Base-by-base conservation (phyloP, 1,139 yeast genomes). In the Taphrina deformans region DNA sequence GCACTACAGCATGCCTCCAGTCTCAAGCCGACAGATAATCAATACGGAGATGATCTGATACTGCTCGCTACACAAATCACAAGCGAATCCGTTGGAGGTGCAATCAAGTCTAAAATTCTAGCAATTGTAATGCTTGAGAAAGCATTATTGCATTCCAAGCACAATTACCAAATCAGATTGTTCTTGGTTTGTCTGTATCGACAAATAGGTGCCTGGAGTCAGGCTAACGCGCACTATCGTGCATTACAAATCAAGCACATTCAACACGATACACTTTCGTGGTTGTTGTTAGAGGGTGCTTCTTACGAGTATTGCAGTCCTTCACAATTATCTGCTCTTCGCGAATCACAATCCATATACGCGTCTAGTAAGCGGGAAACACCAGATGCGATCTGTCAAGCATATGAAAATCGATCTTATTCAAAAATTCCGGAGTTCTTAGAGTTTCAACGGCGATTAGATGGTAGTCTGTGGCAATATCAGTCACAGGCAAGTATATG, bases 221-320 rank as follows among this genome's bases (percentile, higher is more conserved):
- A 78, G 55, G 85, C 93, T 2, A 71, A 76, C 16, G 77, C 76
- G 10, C 83, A 85, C 64, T 86, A 81, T 72, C 77, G 82, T 6
- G 71, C 78, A 0, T 76, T 93, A 62, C 83, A 85, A 55, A 83
- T 91, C 68, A 89, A 88, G 72, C 87, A 87, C 78, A 76, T 91
- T 12, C 99, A 93, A 75, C 80, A 83, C 68, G 98, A 93, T 72
- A 84, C 93, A 0, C 75, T 91, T 64, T 82, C 86, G 16, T 86
- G 87, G 69, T 79, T 81, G 67, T 73, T 88, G 14, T 73, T 79
- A 6, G 79, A 85, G 0, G 65, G 69, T 6, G 71, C 72, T 1
- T 72, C 73, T 0, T 64, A 71, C 16, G 71, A 80, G 4, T 66
- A 66, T n/a, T 64, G 62, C 12, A 40, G 62, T 14, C 33, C 52